A percentile compares a stretch with the other conserved stretches of the same genome.
Evolutionary conservation across 2,329 filamentous ascomycete species (phyloP).

Genomic region (Hysterium pulicare): DNA sequence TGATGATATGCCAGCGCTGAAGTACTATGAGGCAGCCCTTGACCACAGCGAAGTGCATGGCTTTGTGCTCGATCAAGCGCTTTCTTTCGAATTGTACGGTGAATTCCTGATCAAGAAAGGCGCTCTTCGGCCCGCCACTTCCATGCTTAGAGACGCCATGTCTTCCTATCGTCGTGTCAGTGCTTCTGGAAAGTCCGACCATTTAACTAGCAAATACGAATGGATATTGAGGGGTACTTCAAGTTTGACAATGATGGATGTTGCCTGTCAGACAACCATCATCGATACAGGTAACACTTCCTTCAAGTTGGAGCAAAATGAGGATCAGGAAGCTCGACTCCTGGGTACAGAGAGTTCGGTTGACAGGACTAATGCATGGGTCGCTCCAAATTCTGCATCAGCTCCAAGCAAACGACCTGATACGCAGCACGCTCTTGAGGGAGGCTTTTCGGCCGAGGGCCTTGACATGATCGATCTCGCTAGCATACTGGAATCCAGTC

Average conservation of each 20-base stretch:
- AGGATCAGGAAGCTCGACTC: constrained; percentile 37
- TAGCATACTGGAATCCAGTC: constrained; percentile 73
- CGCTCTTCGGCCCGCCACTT: constrained; percentile 64
- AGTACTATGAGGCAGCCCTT: constrained; percentile 65
- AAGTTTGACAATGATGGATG: constrained; percentile 59
- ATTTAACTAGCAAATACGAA: constrained; percentile 66
- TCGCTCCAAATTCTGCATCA: constrained; percentile 40
- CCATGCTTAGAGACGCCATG: constrained; percentile 65
- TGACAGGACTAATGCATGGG: constrained; percentile 49
- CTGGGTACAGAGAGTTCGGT: constrained; percentile 37
- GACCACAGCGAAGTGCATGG: constrained; percentile 68
- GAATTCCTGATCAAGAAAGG: constrained; percentile 65
- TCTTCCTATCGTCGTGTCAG: constrained; percentile 66
- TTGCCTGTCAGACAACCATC: constrained; percentile 66
- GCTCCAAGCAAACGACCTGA: constrained; percentile 36
- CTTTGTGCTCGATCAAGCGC: constrained; percentile 68
- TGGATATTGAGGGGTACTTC: constrained; percentile 63
- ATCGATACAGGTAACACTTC: constrained; percentile 44
- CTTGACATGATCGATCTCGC: constrained; percentile 81
- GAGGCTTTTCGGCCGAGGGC: constrained; percentile 61
- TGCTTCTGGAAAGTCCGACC: constrained; percentile 65
- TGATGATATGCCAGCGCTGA: constrained; percentile 54
- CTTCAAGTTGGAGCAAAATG: constrained; percentile 44
- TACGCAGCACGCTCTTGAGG: constrained; percentile 53
- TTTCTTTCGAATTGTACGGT: constrained; percentile 71